These are phyloP conservation scores for Pelargonium cotyledonis DNA, from an alignment of 441 rosid genomes.

Conservation along the genomic window DNA sequence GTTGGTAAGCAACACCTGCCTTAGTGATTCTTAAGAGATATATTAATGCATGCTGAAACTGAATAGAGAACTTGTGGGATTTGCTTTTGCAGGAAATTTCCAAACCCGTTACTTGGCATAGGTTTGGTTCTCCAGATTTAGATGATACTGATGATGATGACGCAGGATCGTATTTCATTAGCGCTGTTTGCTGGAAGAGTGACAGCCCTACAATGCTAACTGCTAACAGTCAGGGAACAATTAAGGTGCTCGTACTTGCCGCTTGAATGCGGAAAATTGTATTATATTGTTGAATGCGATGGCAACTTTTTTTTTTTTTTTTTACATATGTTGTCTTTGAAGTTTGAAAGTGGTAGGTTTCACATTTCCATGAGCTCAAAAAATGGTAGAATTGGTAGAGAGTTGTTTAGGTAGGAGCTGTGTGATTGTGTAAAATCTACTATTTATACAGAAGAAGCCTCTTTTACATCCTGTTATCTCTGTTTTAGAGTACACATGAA, in stretches of 20 bases:
- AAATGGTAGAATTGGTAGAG: too few species aligned
- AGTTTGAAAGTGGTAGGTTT: too few species aligned
- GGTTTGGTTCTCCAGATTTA: constrained; percentile 79
- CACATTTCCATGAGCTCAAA: too few species aligned
- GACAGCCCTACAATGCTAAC: constrained; percentile 88
- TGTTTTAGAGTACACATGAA: too few species aligned
- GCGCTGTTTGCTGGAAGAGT: constrained; percentile 99
- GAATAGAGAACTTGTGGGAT: constrained; percentile 6
- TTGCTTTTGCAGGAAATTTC: constrained; percentile 68
- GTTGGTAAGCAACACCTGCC: constrained; percentile 29
- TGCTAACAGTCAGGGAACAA: constrained; percentile 98
- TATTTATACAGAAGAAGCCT: too few species aligned
- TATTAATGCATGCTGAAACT: neutral
- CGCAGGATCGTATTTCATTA: constrained; percentile 79
- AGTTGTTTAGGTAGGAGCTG: too few species aligned
- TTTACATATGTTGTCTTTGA: too few species aligned
- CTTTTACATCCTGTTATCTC: too few species aligned
- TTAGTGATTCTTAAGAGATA: neutral
- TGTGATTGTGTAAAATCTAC: too few species aligned
- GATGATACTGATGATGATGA: constrained; percentile 90
- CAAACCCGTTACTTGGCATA: constrained; percentile 76
- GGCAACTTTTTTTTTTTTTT: too few species aligned
- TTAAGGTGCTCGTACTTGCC: constrained; percentile 82
- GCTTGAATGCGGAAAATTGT: constrained; percentile 31
- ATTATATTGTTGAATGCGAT: too few species aligned